Evolutionary conservation across 2,329 filamentous ascomycete genomes (phyloP), one percentile per base, ranked within the genome.

Genomic region (Exophiala xenobiotica): DNA sequence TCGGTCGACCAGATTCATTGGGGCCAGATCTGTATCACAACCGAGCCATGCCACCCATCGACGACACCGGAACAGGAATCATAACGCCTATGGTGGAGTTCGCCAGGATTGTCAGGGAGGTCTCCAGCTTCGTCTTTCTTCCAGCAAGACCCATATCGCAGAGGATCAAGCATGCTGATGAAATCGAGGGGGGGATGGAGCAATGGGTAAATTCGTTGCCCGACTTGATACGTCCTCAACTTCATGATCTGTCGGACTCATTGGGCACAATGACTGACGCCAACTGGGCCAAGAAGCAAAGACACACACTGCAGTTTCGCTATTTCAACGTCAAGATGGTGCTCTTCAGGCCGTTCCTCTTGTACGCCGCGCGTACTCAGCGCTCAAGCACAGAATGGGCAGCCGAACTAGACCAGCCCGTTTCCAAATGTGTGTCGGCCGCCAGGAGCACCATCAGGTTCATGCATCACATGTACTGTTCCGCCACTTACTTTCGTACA

Each of bases 1-100:
- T 76, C 47, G 74, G 75, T 1, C 67, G 74, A n/a, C 74, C 75
- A 0, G 74, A 77, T 49, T 74, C 73, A 2, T 64, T 77, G 2
- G 74, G 75, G 14, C 67, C 73, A 51, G 74, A 77, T 23, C 64
- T 73, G 43, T 77, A 75, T 48, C 75, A 77, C 53, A 76, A 75
- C 49, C 68, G 74, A n/a, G 65, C 60, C 5, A 61, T 69, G 8
- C 68, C 68, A 2, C 60, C 63, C 6, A 55, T 69, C 20, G 65
- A 71, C 41, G 62, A 67, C 39, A 65, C 66, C 0, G 67, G 71
- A 52, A 67, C 63, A 40, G 64, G 65, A 29, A 70, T 73, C 4
- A 68, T 72, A 12, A 64, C 67, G 1, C 67, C 64, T 55, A 71
- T 70, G 68, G 65, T 70, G 9, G 67, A 68, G 18, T 66, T 72